A percentile compares a stretch with the other conserved stretches of the same genome.
Conservation (phyloP, 305 asterid species). For the Fraxinus platypoda region DNA sequence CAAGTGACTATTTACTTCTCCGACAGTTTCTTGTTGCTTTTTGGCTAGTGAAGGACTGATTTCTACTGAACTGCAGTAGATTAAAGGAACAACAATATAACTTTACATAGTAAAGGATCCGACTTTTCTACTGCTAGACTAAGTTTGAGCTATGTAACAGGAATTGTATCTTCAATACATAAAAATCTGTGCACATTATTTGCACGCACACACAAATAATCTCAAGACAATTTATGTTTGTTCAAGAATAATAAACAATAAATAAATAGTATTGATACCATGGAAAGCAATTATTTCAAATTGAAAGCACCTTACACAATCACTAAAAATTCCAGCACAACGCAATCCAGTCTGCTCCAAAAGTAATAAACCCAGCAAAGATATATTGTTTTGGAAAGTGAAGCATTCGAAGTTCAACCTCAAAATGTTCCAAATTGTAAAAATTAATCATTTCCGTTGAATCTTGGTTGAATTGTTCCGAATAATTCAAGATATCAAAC, state of each 20-base stretch:
- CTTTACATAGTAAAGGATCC: not conserved
- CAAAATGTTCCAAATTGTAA: not conserved
- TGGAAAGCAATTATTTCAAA: slow-evolving; percentile 11
- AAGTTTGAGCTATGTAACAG: not conserved
- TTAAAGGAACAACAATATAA: not conserved
- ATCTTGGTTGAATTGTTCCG: slow-evolving; percentile 7
- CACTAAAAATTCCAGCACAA: slow-evolving; percentile 2
- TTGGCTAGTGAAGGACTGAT: slow-evolving; percentile 91
- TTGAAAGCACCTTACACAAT: slow-evolving; percentile 5
- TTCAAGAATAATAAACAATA: not conserved
- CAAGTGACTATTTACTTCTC: slow-evolving; percentile 71
- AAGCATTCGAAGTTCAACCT: not conserved
- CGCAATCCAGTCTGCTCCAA: slow-evolving; percentile 7
- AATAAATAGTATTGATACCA: not conserved
- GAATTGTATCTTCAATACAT: not conserved
- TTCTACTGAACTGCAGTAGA: slow-evolving; percentile 81
- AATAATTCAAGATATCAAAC: not conserved
- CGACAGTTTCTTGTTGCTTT: slow-evolving; percentile 86
- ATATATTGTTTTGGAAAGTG: not conserved
- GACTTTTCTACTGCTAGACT: not conserved
- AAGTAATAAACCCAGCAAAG: slow-evolving; percentile 14
- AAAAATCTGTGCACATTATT: not conserved
- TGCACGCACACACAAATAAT: not conserved
- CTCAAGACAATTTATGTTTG: not conserved
- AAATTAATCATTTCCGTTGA: slow-evolving; percentile 3